Evolutionary conservation across 2,329 filamentous ascomycete species (phyloP).

Genomic region (Pestalotiopsis sp.): DNA sequence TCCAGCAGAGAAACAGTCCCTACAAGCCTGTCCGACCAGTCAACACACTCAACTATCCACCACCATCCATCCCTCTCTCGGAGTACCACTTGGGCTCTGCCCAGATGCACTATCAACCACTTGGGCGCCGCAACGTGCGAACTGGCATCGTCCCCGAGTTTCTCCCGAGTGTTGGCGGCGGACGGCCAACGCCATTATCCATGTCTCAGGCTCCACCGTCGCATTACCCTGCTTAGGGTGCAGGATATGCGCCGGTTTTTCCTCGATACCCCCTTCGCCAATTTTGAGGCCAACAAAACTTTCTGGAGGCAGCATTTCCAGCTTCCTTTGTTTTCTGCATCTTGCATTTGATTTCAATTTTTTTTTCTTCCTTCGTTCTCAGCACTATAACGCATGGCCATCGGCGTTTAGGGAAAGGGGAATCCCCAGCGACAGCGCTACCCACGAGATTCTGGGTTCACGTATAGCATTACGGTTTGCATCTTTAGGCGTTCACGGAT

Average conservation of each 20-base stretch:
- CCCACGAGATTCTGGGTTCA: neutral
- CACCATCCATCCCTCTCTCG: conserved; percentile 78
- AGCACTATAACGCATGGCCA: conserved; percentile 6
- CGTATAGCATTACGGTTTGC: conserved; percentile 1
- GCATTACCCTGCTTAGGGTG: conserved; percentile 11
- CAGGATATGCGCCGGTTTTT: neutral
- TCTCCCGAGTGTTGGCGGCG: conserved; percentile 21
- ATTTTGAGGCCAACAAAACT: neutral
- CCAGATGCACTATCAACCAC: conserved; percentile 82
- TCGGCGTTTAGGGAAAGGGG: conserved; percentile 8
- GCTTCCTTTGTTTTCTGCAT: neutral
- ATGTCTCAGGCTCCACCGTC: conserved; percentile 9
- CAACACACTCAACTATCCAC: conserved; percentile 87
- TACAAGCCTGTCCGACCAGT: conserved; percentile 90
- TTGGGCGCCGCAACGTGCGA: conserved; percentile 70
- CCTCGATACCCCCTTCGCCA: neutral
- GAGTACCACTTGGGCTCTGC: conserved; percentile 70
- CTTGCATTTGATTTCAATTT: neutral
- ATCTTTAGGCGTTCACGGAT: conserved; percentile 12
- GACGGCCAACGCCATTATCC: conserved; percentile 20
- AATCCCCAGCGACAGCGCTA: neutral
- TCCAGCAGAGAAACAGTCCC: conserved; percentile 86
- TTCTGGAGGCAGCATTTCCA: neutral
- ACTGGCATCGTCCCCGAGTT: conserved; percentile 73
- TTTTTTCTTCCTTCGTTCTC: neutral